Conservation (phyloP, 805 yeast species). For the Jamesozyma gamospora region DNA sequence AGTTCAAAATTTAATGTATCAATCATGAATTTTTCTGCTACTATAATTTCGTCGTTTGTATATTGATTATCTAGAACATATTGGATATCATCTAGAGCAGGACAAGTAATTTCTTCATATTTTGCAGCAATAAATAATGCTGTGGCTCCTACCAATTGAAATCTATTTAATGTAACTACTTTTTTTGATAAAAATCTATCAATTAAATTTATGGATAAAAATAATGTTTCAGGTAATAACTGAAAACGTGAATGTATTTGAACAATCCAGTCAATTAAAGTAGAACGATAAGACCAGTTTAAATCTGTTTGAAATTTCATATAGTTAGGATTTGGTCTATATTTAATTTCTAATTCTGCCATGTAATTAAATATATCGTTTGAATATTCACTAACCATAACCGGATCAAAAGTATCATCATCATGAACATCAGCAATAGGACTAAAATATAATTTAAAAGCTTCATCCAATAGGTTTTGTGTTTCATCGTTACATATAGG, state of each 20-base stretch:
- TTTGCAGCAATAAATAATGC: slow-evolving; percentile 92
- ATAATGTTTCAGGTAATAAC: slow-evolving; percentile 80
- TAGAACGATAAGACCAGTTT: slow-evolving; percentile 78
- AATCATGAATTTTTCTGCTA: slow-evolving; percentile 86
- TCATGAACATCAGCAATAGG: slow-evolving; percentile 42
- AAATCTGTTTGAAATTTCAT: slow-evolving; percentile 77
- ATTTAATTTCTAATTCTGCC: slow-evolving; percentile 56
- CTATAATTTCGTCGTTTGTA: slow-evolving; percentile 62
- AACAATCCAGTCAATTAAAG: slow-evolving; percentile 83
- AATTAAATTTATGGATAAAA: slow-evolving; percentile 71
- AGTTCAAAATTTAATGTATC: slow-evolving; percentile 80
- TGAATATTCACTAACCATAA: slow-evolving; percentile 76
- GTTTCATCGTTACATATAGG: slow-evolving; percentile 1
- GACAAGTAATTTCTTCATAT: slow-evolving; percentile 88
- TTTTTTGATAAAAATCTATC: slow-evolving; percentile 76
- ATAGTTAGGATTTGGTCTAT: slow-evolving; percentile 66
- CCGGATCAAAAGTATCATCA: slow-evolving; percentile 66
- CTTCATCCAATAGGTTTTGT: slow-evolving; percentile 1
- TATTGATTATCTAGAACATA: slow-evolving; percentile 83
- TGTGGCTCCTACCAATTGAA: slow-evolving; percentile 88
- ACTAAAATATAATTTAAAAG: neutral
- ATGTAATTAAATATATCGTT: slow-evolving; percentile 67
- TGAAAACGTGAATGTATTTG: slow-evolving; percentile 80
- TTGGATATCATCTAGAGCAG: slow-evolving; percentile 77
- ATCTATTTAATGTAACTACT: slow-evolving; percentile 65